Base-by-base conservation (phyloP, 2,329 filamentous ascomycete species). In the Mycosphaerelloides madeirae region DNA sequence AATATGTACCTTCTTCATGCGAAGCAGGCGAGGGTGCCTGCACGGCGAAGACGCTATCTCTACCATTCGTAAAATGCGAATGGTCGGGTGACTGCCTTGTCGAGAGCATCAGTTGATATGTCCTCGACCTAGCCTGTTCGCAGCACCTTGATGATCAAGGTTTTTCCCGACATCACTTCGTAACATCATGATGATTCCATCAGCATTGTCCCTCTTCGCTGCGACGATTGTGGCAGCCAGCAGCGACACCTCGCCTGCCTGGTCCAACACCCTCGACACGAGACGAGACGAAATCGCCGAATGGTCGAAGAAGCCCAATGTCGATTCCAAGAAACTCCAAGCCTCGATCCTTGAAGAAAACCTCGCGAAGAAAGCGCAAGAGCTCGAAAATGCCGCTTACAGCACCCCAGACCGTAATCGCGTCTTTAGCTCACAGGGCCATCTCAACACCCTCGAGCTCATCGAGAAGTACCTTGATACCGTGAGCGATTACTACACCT, bases 401-500 rank as follows among this genome's bases (percentile, higher is more conserved):
- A 56, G 57, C 22, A 64, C 63, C 16, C 55, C 60, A 5, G 58
- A 58, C 11, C 54, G 64, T 11, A 70, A 69, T 46, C 56, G 68
- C 19, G 56, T 68, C 8, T 65, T 67, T 48, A 64, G 66, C 15
- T 59, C 61, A 4, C 43, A 47, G 13, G 68, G 61, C 7, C 66
- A 70, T 53, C 64, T 68, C 29, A 64, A 63, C 38, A 70, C 68
- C 1, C 55, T 70, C 35, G 57, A 65, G 7, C 68, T 60, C 49
- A 54, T 70, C 14, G 60, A 64, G 39, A 58, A 54, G 22, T 52
- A 54, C 29, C 48, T 58, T 3, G 63, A 66, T 38, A 65, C 69
- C 39, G 68, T 83, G 1, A 75, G 74, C 29, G 56, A 57, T 46
- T 85, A 83, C 68, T 85, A 84, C 64, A 73, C 66, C 31, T 65